phyloP scores from a whole-genome alignment of 208 protist species.

The Leishmania braziliensis region DNA sequence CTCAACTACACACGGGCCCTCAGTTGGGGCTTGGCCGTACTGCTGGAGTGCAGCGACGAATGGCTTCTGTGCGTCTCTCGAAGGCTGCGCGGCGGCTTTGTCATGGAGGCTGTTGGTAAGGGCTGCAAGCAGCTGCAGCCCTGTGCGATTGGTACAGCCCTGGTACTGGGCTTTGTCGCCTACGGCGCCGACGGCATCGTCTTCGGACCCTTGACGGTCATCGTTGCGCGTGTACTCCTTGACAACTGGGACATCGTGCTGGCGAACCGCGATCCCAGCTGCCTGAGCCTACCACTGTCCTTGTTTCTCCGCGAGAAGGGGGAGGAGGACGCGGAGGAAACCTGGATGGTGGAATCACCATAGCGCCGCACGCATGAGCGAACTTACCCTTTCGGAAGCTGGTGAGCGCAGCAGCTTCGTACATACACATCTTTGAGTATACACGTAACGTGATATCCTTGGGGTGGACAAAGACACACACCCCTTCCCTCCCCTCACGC shows the following conservation, averaged over 20 bases:
- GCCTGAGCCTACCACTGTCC: neutral
- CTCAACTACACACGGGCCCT: constrained; percentile 31
- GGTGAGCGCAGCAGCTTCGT: neutral
- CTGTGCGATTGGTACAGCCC: constrained; percentile 56
- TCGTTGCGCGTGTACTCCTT: constrained; percentile 72
- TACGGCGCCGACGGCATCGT: constrained; percentile 70
- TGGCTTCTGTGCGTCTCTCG: constrained; percentile 72
- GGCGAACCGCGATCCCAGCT: neutral
- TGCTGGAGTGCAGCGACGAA: constrained; percentile 56
- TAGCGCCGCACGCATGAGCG: neutral
- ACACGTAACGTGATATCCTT: neutral
- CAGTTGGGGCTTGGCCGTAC: constrained; percentile 35
- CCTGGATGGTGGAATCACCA: neutral
- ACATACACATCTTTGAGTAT: neutral
- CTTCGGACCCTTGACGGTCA: constrained; percentile 69
- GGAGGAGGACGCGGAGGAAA: constrained; percentile 13
- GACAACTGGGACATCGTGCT: constrained; percentile 77
- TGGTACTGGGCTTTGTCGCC: constrained; percentile 68
- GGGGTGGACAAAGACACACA: neutral
- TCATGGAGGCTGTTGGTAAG: constrained; percentile 25
- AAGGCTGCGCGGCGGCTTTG: constrained; percentile 39
- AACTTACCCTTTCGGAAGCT: neutral
- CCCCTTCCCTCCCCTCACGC: neutral
- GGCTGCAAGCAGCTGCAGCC: constrained; percentile 49
- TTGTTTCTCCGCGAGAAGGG: neutral